Evolutionary conservation across 306 rosid genomes (phyloP), one percentile per base, ranked within the genome.

Genomic region (Glycyrrhiza uralensis): DNA sequence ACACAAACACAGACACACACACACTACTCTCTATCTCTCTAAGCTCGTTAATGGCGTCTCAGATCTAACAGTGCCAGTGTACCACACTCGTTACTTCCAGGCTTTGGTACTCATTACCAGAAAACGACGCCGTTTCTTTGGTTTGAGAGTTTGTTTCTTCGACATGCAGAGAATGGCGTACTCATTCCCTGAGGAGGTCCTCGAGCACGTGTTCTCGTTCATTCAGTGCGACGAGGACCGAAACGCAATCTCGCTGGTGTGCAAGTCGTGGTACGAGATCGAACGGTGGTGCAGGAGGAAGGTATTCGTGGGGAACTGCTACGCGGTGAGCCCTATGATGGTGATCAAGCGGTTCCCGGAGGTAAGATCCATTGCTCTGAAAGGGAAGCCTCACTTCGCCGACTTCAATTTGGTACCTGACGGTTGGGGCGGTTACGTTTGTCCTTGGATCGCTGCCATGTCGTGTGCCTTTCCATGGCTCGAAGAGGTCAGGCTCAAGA

Each of bases 371-470:
- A 78, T 93, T 6, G 82, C 84, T 69, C 82, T 94, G 19, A 94
- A 94, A 28, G 97, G 97, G 41, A 94, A 94, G 76, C 97, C 98
- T 1, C 98, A 94, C 84, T 94, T 94, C 17, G 98, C 98, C 0
- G 98, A 93, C 77, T 90, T 93, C 83, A 90, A 84, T 74, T 82
- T 93, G 83, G 97, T 93, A 0, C 98, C 98, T 0, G 96, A 93
- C 0, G 96, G 93, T 5, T 93, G 98, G 98, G 98, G 98, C 5
- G 98, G 90, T 20, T 87, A 76, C 52, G 87, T 87, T 1, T 57
- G 56, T 5, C 88, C 94, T 2, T 93, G 98, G 98, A 87, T 93
- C 89, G 77, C 52, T 4, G 92, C 93, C 6, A 80, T 91, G 97
- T 85, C 96, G 7, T 2, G 12, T n/a, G 82, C 87, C 0, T 86